These are phyloP conservation scores for Daldinia vernicosa DNA, from an alignment of 495 filamentous ascomycete species.

Conservation along the genomic window DNA sequence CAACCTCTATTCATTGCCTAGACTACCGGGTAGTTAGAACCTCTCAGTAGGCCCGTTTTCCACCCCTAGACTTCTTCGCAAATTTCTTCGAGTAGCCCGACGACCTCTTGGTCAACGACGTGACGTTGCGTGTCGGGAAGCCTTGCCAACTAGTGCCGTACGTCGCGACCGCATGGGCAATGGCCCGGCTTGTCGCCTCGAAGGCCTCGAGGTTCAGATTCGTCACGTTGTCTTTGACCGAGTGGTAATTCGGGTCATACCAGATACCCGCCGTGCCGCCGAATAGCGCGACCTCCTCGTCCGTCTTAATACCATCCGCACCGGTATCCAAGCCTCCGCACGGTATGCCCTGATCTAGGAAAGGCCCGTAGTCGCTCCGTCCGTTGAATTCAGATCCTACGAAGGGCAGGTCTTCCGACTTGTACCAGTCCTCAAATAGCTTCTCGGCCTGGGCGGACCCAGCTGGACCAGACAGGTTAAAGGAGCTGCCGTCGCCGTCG, in stretches of 20 bases:
- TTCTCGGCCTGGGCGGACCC: constrained; percentile 71
- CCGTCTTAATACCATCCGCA: constrained; percentile 72
- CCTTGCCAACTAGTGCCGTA: constrained; percentile 62
- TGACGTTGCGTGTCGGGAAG: constrained; percentile 43
- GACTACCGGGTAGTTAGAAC: too few relatives aligned
- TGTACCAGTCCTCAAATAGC: constrained; percentile 70
- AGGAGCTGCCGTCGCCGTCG: constrained; percentile 73
- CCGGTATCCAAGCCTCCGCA: constrained; percentile 74
- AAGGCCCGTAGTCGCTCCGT: constrained; percentile 74
- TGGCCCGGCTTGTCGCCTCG: constrained; percentile 66
- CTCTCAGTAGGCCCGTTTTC: constrained; percentile 13
- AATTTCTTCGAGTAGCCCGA: constrained; percentile 8
- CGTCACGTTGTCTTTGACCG: constrained; percentile 62
- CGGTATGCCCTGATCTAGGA: constrained; percentile 70
- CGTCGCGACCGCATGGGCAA: constrained; percentile 70
- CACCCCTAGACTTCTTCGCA: constrained; percentile 26
- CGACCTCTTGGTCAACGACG: constrained; percentile 19
- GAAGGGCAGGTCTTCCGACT: constrained; percentile 49
- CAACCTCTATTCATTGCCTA: too few relatives aligned
- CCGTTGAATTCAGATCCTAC: constrained; percentile 67
- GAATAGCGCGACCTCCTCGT: constrained; percentile 62
- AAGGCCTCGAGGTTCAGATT: constrained; percentile 70
- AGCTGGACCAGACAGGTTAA: constrained; percentile 67
- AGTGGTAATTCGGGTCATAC: constrained; percentile 73
- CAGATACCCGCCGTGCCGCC: constrained; percentile 68